These are phyloP conservation scores for Daldinia eschscholtzii DNA, from an alignment of 2,329 filamentous ascomycete species.

Conservation along the genomic window DNA sequence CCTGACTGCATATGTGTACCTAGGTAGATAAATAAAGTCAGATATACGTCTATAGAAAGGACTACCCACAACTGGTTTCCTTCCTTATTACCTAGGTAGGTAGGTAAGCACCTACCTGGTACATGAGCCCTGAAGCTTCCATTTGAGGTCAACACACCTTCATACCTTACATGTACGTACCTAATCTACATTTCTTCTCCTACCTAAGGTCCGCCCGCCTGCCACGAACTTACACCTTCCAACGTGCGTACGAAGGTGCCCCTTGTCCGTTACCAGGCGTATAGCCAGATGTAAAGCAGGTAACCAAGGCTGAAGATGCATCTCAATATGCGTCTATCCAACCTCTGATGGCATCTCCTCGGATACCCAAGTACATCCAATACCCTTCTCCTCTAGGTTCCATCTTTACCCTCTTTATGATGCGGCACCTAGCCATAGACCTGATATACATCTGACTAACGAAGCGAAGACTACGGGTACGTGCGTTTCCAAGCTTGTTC, in stretches of 20 bases:
- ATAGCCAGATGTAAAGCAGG: neutral
- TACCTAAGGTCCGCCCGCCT: neutral
- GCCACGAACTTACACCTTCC: neutral
- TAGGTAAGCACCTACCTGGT: neutral
- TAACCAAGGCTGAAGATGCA: constrained; percentile 32
- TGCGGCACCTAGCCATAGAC: constrained; percentile 23
- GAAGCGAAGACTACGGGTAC: constrained; percentile 37
- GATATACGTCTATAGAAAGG: neutral
- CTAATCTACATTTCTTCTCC: neutral
- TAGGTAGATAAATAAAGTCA: neutral
- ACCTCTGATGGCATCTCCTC: constrained; percentile 15
- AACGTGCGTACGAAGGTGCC: neutral
- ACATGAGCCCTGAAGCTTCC: neutral
- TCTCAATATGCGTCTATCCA: constrained; percentile 34
- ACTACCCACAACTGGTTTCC: neutral
- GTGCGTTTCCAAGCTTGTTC: constrained; percentile 31
- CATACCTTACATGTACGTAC: neutral
- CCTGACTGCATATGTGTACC: neutral
- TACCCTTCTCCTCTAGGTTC: neutral
- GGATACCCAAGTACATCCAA: constrained; percentile 24
- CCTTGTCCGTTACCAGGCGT: neutral
- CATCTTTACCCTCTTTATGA: constrained; percentile 15
- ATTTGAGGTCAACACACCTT: too few relatives aligned
- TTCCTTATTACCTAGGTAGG: too few relatives aligned
- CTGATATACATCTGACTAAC: constrained; percentile 31